Evolutionary conservation across 2,329 filamentous ascomycete species (phyloP).

Genomic region (Calycina herbarum): DNA sequence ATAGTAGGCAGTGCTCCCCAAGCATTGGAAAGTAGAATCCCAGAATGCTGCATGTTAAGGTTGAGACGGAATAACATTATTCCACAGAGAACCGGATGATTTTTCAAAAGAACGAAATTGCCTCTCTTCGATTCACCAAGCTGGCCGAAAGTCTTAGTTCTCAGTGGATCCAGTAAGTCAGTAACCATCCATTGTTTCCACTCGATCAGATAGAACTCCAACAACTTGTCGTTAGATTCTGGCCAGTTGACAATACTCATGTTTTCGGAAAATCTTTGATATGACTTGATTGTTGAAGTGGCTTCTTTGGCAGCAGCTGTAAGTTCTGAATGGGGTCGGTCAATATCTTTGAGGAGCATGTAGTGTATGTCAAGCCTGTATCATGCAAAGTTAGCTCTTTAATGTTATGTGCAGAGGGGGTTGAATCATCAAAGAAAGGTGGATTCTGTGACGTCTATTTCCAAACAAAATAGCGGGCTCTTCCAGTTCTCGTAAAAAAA

Average conservation of each 20-base stretch:
- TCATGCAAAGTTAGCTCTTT: neutral
- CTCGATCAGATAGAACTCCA: neutral
- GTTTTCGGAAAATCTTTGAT: conserved; percentile 8
- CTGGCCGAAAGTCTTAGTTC: neutral
- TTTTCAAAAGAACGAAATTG: conserved; percentile 6
- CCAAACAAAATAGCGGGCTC: neutral
- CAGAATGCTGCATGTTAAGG: neutral
- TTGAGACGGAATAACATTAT: conserved; percentile 11
- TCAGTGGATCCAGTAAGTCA: neutral
- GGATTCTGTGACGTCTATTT: neutral
- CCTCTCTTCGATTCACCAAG: neutral
- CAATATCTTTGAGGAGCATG: conserved; percentile 5
- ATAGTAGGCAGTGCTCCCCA: conserved; percentile 5
- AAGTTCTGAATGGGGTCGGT: conserved; percentile 5
- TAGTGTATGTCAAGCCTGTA: conserved; percentile 7
- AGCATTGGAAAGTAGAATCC: neutral
- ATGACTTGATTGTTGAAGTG: neutral
- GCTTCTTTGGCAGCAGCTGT: neutral
- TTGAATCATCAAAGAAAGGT: too few species aligned
- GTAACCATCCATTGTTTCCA: neutral
- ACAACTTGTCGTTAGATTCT: neutral
- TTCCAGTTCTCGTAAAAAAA: too few species aligned
- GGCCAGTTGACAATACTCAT: neutral
- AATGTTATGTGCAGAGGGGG: neutral
- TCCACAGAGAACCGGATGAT: conserved; percentile 11